Evolutionary conservation across 129 eudicot species (phyloP).

Genomic region (Pulicaria dysenterica): DNA sequence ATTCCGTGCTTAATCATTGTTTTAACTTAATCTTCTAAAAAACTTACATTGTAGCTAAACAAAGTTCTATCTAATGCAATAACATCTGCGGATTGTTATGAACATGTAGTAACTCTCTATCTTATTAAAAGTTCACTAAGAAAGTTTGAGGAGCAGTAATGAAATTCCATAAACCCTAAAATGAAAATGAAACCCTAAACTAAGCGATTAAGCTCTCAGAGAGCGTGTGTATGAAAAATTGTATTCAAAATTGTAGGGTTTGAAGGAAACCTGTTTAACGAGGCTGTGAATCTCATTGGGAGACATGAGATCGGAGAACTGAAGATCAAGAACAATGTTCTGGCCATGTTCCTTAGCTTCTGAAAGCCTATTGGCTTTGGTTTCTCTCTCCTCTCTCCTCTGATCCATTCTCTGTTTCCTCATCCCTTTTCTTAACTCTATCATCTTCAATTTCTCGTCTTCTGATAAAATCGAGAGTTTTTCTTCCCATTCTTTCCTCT

Average conservation of each 20-base stretch:
- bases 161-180: no score
- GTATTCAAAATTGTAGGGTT: no score
- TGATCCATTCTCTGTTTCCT: constrained; percentile 80
- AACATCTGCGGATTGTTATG: not conserved
- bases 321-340: constrained; percentile 73
- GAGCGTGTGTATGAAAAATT: no score
- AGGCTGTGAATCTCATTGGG: constrained; percentile 73
- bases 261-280: constrained; percentile 64
- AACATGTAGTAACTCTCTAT: not conserved
- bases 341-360: constrained; percentile 62
- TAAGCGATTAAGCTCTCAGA: not conserved
- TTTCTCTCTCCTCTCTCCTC: constrained; percentile 59
- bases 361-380: constrained; percentile 50
- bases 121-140: no score
- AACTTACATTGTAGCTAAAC: not conserved
- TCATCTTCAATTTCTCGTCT: constrained; percentile 62
- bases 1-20: no score
- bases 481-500: no score
- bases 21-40: not conserved
- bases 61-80: not conserved
- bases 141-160: no score
- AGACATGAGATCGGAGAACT: constrained; percentile 70
- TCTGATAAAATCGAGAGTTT: constrained; percentile 55
- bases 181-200: constrained; percentile 3
- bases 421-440: constrained; percentile 60